These are phyloP conservation scores for Avena sativa DNA, from an alignment of 176 grass and related monocot species.

Conservation along the genomic window DNA sequence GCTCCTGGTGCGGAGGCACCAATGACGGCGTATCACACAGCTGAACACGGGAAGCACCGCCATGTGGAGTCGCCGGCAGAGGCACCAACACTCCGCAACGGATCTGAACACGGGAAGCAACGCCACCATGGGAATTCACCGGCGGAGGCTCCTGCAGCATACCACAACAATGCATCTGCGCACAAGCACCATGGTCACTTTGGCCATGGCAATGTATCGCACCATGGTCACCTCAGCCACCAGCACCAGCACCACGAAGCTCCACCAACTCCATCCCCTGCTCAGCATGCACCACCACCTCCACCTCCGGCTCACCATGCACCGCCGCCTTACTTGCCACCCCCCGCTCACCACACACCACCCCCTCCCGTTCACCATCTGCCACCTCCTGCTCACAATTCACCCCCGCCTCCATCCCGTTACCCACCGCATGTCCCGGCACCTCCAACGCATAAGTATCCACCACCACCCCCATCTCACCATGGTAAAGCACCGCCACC, in stretches of 20 bases:
- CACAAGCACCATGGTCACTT: constrained; percentile 10
- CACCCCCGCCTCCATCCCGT: constrained; percentile 29
- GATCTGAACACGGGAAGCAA: not conserved
- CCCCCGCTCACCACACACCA: not conserved
- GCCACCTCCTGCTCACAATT: not conserved
- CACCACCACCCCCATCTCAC: not conserved
- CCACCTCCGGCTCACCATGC: not conserved
- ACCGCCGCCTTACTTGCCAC: not conserved
- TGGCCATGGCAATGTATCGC: not conserved
- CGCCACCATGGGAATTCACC: not conserved
- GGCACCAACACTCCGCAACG: constrained; percentile 20
- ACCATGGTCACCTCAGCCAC: constrained; percentile 44
- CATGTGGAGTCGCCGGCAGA: not conserved
- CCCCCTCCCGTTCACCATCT: constrained; percentile 2
- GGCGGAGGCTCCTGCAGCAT: not conserved
- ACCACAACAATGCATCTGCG: not conserved
- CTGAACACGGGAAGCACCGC: constrained; percentile 1
- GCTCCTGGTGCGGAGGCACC: constrained; percentile 20
- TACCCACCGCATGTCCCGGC: constrained; percentile 1
- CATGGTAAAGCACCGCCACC: constrained; percentile 7
- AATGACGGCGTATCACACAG: not conserved
- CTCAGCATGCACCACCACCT: not conserved
- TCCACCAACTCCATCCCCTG: not conserved
- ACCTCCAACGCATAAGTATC: constrained; percentile 18
- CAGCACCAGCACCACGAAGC: not conserved